Evolutionary conservation across 768 basidiomycete genomes (phyloP), one percentile per base, ranked within the genome.

Genomic region (Coprinopsis marcescibilis): DNA sequence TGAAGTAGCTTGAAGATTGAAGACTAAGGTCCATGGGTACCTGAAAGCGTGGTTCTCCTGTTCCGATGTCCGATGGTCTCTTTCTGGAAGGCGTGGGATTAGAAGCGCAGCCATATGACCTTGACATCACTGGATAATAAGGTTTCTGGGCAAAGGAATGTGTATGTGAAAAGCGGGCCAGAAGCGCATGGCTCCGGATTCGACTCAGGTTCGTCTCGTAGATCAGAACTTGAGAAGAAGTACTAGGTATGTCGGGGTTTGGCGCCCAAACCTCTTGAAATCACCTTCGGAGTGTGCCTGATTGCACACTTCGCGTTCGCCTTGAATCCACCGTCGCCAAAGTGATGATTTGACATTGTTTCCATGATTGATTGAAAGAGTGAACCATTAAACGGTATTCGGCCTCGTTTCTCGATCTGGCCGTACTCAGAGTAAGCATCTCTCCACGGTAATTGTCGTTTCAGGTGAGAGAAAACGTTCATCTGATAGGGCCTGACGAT

Each of bases 61-160:
- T 35, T 51, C 38, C 49, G 44, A 46, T 37, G 36, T 44, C 42
- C 48, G 40, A 17, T 38, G 10, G 17, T 12, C 19, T 27, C 17
- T 36, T 17, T 36, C 15, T 36, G 6, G 25, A 38, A 35, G 29
- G 15, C 50, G 50, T 52, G 50, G 35, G 50, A 52, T 47, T 43
- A 25, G 46, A 48, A 47, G 39, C 41, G 20, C 20, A n/a, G 15
- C 35, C 50, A 52, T 42, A 52, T 48, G 46, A 23, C 38, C 25
- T 8, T 40, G 4, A 23, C 17, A 43, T 35, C 19, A 42, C 27
- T 29, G n/a, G n/a, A n/a, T n/a, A n/a, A n/a, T n/a, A n/a, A n/a
- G n/a, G n/a, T n/a, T n/a, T n/a, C n/a, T n/a, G n/a, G n/a, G n/a
- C n/a, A n/a, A n/a, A n/a, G n/a, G n/a, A n/a, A n/a, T n/a, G n/a